Conservation (phyloP, 108 stramenopile species). For the Pseudonitzschia delicatissima region DNA sequence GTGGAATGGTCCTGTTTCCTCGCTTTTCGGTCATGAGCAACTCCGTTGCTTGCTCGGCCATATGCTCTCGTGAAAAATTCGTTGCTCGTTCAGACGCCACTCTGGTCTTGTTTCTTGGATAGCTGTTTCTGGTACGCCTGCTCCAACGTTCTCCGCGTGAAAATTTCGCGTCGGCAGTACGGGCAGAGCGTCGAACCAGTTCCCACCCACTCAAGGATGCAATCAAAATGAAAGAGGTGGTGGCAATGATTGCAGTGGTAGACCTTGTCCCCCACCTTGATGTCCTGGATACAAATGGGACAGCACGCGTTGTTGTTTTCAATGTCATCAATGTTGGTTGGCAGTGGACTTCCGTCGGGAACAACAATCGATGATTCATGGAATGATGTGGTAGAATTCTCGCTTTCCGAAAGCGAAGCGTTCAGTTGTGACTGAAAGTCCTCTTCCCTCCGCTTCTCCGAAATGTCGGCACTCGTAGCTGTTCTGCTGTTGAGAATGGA, state of each 20-base stretch:
- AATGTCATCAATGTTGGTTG: neutral
- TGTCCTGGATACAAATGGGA: slow-evolving; percentile 9
- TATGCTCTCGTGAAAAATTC: neutral
- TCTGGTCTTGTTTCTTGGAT: neutral
- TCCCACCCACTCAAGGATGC: slow-evolving; percentile 2
- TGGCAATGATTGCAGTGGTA: neutral
- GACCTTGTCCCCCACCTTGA: neutral
- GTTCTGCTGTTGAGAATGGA: neutral
- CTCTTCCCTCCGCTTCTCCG: neutral
- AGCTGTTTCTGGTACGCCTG: neutral
- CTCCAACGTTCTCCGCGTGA: neutral
- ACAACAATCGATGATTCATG: neutral
- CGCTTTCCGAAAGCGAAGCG: no score
- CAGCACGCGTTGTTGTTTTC: neutral
- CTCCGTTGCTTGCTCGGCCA: no score
- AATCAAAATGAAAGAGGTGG: neutral
- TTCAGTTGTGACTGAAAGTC: no score
- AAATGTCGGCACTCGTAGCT: neutral
- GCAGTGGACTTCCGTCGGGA: neutral
- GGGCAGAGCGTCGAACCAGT: slow-evolving; percentile 6
- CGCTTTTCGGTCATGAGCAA: no score
- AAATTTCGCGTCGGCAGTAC: slow-evolving; percentile 4
- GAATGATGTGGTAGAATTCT: neutral
- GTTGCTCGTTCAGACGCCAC: neutral
- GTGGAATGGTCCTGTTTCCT: no score